Evolutionary conservation across 2,329 filamentous ascomycete species (phyloP), one percentile per base, ranked within the genome.

Genomic region (Sclerotinia borealis): DNA sequence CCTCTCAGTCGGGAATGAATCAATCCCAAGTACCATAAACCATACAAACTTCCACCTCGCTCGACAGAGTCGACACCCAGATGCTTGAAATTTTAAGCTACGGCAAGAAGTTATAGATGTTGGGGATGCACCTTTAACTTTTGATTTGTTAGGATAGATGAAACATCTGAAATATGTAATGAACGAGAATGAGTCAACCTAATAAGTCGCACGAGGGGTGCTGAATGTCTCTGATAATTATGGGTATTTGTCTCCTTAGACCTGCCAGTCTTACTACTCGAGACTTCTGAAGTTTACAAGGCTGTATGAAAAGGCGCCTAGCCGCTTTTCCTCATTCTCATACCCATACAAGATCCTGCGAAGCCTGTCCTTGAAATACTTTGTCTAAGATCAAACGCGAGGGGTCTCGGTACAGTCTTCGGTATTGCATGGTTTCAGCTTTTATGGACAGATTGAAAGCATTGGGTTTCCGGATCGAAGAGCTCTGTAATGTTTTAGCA

Each of bases 161-260:
- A 79, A 77, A 61, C 85, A 84, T 62, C 72, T 86, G 55, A 79
- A 79, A 66, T 83, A 77, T 75, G 82, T 82, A 29, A 68, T 85
- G 59, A 82, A 85, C 64, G 83, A 86, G 72, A 80, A 82, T 84
- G 75, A 75, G 76, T 41, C 31, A 29, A 49, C 17, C 4, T 10
- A 10, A 10, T 31, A 49, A 1, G 9, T 27, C 1, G 10, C 17
- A 19, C n/a, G n/a, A n/a, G n/a, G n/a, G n/a, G n/a, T n/a, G n/a
- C n/a, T n/a, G n/a, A n/a, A n/a, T 17, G 6, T 37, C 5, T 25
- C 31, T 37, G 9, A 54, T 5, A 1, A 0, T 15, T 2, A n/a
- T 25, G 22, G n/a, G n/a, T 39, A 15, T 36, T 25, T 19, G n/a
- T 17, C 31, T 37, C 22, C 50, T 37, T 15, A 19, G 27, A 22